These are phyloP conservation scores for Bolboschoenoplectus hybrid DNA, from an alignment of 202 grass and related monocot genomes.

Conservation along the genomic window DNA sequence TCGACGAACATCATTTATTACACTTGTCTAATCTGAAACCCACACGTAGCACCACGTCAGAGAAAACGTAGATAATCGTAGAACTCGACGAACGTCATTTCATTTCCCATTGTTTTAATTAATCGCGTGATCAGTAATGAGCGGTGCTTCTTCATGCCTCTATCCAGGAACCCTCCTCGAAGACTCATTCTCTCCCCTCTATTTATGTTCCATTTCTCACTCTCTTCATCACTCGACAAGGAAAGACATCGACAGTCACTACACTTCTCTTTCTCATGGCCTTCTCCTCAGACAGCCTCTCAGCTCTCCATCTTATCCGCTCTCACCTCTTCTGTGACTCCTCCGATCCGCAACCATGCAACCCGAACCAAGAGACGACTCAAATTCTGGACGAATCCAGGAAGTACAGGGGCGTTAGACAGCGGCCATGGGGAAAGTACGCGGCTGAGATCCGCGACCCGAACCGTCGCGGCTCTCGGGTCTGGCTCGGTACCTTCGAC, in stretches of 20 bases:
- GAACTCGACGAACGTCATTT: neutral
- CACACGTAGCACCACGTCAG: neutral
- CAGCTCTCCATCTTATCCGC: conserved; percentile 31
- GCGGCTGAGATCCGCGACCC: conserved; percentile 53
- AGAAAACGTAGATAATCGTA: neutral
- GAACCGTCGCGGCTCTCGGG: conserved; percentile 42
- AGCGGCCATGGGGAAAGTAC: conserved; percentile 49
- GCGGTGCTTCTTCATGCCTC: neutral
- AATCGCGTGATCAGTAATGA: too few species aligned
- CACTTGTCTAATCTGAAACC: neutral
- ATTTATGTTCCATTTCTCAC: conserved; percentile 9
- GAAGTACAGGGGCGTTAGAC: conserved; percentile 49
- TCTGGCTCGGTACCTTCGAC: conserved; percentile 55
- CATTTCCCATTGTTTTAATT: neutral
- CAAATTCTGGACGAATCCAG: neutral
- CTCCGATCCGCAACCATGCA: neutral
- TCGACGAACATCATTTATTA: neutral
- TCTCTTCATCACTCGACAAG: conserved; percentile 23
- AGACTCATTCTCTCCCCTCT: neutral
- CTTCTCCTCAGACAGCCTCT: neutral
- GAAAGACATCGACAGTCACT: neutral
- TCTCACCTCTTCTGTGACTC: conserved; percentile 34
- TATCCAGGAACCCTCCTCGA: conserved; percentile 22
- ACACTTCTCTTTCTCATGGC: conserved; percentile 32
- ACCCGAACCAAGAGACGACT: neutral